phyloP scores from a whole-genome alignment of 2,329 filamentous ascomycete species.

The Fusarium sp. region DNA sequence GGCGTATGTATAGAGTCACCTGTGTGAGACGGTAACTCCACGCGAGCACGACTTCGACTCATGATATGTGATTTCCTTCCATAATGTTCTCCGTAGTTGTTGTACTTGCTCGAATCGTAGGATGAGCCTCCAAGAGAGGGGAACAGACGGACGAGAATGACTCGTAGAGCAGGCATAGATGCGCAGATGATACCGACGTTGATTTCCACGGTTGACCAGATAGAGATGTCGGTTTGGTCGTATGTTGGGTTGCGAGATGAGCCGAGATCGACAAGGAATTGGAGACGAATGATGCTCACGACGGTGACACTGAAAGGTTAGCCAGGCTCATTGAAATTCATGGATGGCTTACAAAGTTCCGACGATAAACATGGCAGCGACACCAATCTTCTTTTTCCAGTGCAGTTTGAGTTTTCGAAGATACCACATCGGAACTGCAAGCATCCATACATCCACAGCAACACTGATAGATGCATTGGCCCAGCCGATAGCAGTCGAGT shows the following conservation, averaged over 20 bases:
- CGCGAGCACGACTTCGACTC: slow-evolving; percentile 28
- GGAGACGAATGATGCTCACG: slow-evolving; percentile 43
- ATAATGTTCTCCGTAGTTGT: slow-evolving; percentile 31
- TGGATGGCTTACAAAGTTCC: slow-evolving; percentile 48
- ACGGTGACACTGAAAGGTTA: slow-evolving; percentile 41
- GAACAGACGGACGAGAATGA: slow-evolving; percentile 40
- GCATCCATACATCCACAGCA: slow-evolving; percentile 53
- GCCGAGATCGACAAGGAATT: slow-evolving; percentile 40
- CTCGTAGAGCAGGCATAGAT: slow-evolving; percentile 45
- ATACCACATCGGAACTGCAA: slow-evolving; percentile 51
- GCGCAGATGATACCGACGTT: slow-evolving; percentile 49
- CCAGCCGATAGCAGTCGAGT: slow-evolving; percentile 52
- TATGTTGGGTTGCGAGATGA: slow-evolving; percentile 43
- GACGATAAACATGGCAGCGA: slow-evolving; percentile 54
- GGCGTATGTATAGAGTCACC: slow-evolving; percentile 24
- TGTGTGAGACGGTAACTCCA: slow-evolving; percentile 31
- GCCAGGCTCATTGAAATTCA: background rate
- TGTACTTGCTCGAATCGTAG: slow-evolving; percentile 37
- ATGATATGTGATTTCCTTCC: slow-evolving; percentile 32
- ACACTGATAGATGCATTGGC: slow-evolving; percentile 53
- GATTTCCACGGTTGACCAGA: slow-evolving; percentile 49
- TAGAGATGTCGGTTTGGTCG: slow-evolving; percentile 41
- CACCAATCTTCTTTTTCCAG: slow-evolving; percentile 53
- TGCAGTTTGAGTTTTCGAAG: slow-evolving; percentile 46
- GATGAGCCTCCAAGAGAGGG: slow-evolving; percentile 43